Conservation (phyloP, 257 asterid genomes). For the Nicotiana tomentosiformis region DNA sequence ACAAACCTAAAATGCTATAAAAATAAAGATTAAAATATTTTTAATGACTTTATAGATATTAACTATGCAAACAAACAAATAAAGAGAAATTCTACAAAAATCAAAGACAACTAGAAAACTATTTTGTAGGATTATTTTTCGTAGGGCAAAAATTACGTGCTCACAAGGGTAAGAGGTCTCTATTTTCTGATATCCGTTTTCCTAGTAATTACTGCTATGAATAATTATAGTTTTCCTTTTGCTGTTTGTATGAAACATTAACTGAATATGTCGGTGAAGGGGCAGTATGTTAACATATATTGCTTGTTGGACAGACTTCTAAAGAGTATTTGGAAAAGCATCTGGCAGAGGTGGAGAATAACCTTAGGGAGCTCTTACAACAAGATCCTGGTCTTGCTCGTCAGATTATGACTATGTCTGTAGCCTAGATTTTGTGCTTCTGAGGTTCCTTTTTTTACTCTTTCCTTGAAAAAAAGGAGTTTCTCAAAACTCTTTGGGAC, state of each 20-base stretch:
- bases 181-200: neutral
- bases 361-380: slow-evolving; percentile 75
- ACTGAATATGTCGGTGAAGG: neutral
- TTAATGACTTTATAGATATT: too few relatives aligned
- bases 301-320: slow-evolving; percentile 49
- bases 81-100: too few relatives aligned
- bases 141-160: too few relatives aligned
- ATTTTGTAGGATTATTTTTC: too few relatives aligned
- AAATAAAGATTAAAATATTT: too few relatives aligned
- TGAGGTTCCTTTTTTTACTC: neutral
- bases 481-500: slow-evolving; percentile 5
- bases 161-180: neutral
- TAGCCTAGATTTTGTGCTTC: slow-evolving; percentile 13
- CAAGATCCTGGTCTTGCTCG: slow-evolving; percentile 92
- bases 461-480: neutral
- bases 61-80: too few relatives aligned
- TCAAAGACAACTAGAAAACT: too few relatives aligned
- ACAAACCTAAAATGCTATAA: too few relatives aligned
- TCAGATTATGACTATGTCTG: slow-evolving; percentile 92
- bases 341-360: slow-evolving; percentile 70
- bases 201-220: neutral
- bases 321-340: slow-evolving; percentile 87
- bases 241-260: neutral
- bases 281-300: neutral
- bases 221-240: neutral